These are phyloP conservation scores for Macrocybe sp. DNA, from an alignment of 1,284 basidiomycete species.

Conservation along the genomic window DNA sequence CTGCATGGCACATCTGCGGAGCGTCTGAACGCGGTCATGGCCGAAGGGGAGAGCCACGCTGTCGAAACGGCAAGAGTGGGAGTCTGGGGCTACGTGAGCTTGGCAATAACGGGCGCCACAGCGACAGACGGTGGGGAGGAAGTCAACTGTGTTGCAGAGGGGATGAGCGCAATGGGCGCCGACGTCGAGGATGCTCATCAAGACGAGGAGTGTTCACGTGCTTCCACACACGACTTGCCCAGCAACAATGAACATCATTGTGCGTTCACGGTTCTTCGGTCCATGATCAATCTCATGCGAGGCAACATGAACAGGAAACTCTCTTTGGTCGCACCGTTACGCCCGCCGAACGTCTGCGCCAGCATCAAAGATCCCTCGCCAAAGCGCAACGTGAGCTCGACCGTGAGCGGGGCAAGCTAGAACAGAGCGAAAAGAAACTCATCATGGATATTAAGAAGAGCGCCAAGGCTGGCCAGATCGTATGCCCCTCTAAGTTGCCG, in stretches of 20 bases:
- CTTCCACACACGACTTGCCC: conserved; percentile 18
- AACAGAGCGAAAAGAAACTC: conserved; percentile 93
- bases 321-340: conserved; percentile 93
- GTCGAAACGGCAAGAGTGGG: conserved; percentile 45
- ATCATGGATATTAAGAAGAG: conserved; percentile 94
- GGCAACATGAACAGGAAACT: conserved; percentile 59
- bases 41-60: conserved; percentile 7
- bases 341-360: conserved; percentile 92
- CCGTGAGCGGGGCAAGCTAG: conserved; percentile 90
- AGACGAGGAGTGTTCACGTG: conserved; percentile 1
- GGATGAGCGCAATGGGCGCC: conserved; percentile 52
- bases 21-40: conserved; percentile 14
- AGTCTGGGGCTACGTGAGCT: conserved; percentile 51
- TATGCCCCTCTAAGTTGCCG: conserved; percentile 33
- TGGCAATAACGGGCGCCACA: conserved; percentile 53
- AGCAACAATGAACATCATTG: conserved; percentile 67
- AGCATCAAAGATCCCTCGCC: conserved; percentile 92
- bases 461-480: conserved; percentile 95
- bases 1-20: conserved; percentile 44
- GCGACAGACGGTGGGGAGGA: conserved; percentile 58
- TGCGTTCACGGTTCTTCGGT: conserved; percentile 27
- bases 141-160: conserved; percentile 52
- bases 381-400: conserved; percentile 98
- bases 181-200: conserved; percentile 21
- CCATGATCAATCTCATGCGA: conserved; percentile 6